Evolutionary conservation across 176 grass and related monocot genomes (phyloP).

Genomic region (Canna indica): DNA sequence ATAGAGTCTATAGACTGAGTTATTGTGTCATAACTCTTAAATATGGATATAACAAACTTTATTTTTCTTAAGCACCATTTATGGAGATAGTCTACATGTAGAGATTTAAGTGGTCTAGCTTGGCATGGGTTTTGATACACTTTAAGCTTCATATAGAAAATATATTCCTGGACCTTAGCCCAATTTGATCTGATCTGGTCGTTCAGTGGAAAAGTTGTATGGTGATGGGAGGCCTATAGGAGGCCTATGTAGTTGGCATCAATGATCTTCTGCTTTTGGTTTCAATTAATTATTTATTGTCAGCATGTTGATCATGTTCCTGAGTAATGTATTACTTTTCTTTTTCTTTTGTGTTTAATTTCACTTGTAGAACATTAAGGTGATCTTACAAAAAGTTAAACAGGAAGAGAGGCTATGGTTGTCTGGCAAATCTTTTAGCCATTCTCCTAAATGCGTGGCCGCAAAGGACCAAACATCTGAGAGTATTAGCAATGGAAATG

Average conservation of each 20-base stretch:
- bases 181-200: not conserved
- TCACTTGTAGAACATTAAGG: constrained; percentile 21
- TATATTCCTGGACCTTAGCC: too few species aligned
- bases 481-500: constrained; percentile 25
- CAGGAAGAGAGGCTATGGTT: constrained; percentile 42
- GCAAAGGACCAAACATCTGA: constrained; percentile 18
- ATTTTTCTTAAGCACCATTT: too few species aligned
- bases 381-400: constrained; percentile 30
- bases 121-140: too few species aligned
- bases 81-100: too few species aligned
- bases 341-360: constrained; percentile 10
- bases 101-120: too few species aligned
- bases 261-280: not conserved
- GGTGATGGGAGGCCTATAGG: too few species aligned
- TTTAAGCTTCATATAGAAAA: too few species aligned
- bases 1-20: too few species aligned
- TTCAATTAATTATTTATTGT: not conserved
- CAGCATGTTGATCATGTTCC: not conserved
- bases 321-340: not conserved
- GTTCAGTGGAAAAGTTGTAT: too few species aligned
- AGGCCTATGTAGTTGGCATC: too few species aligned
- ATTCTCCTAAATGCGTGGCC: constrained; percentile 24
- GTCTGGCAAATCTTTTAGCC: constrained; percentile 32
- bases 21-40: too few species aligned
- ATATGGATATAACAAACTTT: too few species aligned